A percentile compares a stretch with the other conserved stretches of the same genome.
phyloP scores from a whole-genome alignment of 257 asterid species.

The Marsdenia floribunda region DNA sequence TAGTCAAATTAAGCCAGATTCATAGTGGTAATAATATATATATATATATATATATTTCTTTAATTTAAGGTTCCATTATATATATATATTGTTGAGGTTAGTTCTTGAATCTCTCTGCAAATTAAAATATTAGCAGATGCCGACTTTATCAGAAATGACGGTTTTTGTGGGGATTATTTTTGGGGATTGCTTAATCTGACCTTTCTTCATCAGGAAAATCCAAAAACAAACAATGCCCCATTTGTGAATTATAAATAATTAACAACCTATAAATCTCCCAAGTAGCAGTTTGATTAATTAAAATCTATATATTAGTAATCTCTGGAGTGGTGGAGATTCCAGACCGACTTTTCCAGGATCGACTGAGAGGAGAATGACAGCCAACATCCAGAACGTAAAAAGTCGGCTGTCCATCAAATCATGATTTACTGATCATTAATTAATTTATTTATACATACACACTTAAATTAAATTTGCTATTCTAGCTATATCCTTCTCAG shows the following conservation, averaged over 20 bases:
- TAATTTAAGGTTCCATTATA: too few relatives aligned
- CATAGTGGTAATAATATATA: neutral
- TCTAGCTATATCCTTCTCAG: neutral
- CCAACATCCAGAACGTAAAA: conserved; percentile 38
- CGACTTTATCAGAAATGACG: conserved; percentile 52
- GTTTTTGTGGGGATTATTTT: conserved; percentile 9
- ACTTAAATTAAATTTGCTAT: too few relatives aligned
- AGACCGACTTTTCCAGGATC: conserved; percentile 37
- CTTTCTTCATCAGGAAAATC: conserved; percentile 29
- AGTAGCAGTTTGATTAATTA: conserved; percentile 14
- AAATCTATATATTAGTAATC: neutral
- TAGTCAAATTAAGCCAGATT: conserved; percentile 8
- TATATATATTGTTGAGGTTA: neutral
- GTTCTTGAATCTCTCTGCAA: neutral
- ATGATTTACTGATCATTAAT: neutral
- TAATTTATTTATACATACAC: too few relatives aligned
- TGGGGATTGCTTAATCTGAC: conserved; percentile 30
- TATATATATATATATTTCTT: too few relatives aligned
- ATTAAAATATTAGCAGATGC: conserved; percentile 15
- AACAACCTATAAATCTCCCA: conserved; percentile 4
- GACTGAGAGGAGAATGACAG: conserved; percentile 36
- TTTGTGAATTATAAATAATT: neutral
- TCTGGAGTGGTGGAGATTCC: neutral
- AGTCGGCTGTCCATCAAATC: conserved; percentile 31
- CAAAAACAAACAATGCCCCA: conserved; percentile 32